Conservation (phyloP, 2,329 filamentous ascomycete species). For the Zasmidium angulare region DNA sequence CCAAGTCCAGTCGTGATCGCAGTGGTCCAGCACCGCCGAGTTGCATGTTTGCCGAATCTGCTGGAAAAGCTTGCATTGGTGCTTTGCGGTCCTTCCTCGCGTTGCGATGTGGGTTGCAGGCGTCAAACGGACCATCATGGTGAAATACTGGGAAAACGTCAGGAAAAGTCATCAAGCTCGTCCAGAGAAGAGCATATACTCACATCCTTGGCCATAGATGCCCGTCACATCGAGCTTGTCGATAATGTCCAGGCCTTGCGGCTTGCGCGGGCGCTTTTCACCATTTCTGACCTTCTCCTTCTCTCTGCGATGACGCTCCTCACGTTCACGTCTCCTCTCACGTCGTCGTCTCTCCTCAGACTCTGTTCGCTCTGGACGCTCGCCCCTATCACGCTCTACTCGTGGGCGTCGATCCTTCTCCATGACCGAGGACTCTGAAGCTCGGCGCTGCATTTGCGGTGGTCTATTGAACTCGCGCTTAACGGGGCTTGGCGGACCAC, state of each 20-base stretch:
- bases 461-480: conserved; percentile 43
- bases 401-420: conserved; percentile 63
- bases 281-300: conserved; percentile 41
- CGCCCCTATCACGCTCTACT: conserved; percentile 38
- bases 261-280: conserved; percentile 40
- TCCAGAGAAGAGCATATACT: conserved; percentile 43
- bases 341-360: conserved; percentile 55
- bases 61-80: conserved; percentile 95
- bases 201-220: conserved; percentile 89
- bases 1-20: conserved; percentile 77
- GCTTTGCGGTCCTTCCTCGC: conserved; percentile 77
- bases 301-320: conserved; percentile 52
- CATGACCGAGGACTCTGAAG: conserved; percentile 75
- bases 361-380: conserved; percentile 31
- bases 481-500: conserved; percentile 42
- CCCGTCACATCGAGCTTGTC: conserved; percentile 96
- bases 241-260: conserved; percentile 74
- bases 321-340: conserved; percentile 48
- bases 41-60: conserved; percentile 87
- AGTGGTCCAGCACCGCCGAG: conserved; percentile 84
- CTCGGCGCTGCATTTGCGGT: conserved; percentile 63
- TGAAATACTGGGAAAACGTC: conserved; percentile 72
- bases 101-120: conserved; percentile 92
- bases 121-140: conserved; percentile 96
- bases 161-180: conserved; percentile 2